Evolutionary conservation across 257 asterid species (phyloP).

Genomic region (Buddleja alternifolia): DNA sequence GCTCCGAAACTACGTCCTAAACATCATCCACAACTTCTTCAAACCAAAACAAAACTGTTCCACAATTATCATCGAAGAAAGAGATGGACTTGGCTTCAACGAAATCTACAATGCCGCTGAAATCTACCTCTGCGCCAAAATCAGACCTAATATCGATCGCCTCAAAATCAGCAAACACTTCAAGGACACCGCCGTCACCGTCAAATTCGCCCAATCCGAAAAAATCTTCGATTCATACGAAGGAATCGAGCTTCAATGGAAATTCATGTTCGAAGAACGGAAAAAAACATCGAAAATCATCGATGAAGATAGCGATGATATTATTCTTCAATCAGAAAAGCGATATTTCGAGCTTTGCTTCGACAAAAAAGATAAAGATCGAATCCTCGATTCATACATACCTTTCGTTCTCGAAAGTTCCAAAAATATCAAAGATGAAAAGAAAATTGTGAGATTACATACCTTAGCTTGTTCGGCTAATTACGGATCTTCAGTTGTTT

Average conservation of each 20-base stretch:
- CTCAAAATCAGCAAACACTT: constrained; percentile 57
- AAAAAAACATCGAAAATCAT: constrained; percentile 30
- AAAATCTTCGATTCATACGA: constrained; percentile 43
- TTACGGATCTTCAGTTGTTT: neutral
- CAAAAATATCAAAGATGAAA: constrained; percentile 33
- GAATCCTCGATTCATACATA: constrained; percentile 48
- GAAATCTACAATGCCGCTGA: constrained; percentile 64
- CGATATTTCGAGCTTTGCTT: constrained; percentile 61
- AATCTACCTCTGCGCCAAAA: constrained; percentile 52
- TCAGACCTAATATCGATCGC: constrained; percentile 45
- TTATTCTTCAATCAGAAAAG: constrained; percentile 35
- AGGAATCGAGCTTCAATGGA: constrained; percentile 55
- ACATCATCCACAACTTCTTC: constrained; percentile 41
- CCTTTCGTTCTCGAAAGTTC: constrained; percentile 55
- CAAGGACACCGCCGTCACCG: constrained; percentile 39
- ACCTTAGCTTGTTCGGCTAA: constrained; percentile 36
- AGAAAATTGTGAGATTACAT: constrained; percentile 53
- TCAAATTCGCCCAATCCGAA: constrained; percentile 56
- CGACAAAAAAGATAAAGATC: constrained; percentile 40
- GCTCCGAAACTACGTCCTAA: constrained; percentile 39
- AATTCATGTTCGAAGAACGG: constrained; percentile 41
- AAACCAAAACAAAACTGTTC: constrained; percentile 21
- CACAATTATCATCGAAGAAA: constrained; percentile 54
- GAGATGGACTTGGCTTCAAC: constrained; percentile 61
- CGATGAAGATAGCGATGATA: constrained; percentile 28